Conservation (phyloP, 352 stramenopile species). For the Elongisporangium anandrum region DNA sequence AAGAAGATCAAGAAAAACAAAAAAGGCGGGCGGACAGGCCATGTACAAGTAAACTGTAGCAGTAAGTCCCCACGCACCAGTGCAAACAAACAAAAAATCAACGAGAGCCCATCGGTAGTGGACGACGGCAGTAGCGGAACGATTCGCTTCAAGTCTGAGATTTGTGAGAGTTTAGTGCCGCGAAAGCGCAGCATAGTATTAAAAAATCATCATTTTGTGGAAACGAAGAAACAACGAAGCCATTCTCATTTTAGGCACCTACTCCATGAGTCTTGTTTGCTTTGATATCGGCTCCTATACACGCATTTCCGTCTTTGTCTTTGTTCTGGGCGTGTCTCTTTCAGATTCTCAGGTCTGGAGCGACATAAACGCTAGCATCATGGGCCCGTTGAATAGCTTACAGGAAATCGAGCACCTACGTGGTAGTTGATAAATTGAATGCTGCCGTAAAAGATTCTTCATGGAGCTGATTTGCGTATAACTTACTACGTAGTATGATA, state of each 20-base stretch:
- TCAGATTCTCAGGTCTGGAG: no score
- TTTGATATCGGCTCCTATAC: no score
- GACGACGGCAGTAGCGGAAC: constrained; percentile 3
- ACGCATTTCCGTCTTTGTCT: no score
- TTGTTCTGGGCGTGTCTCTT: no score
- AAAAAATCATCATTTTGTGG: constrained; percentile 4
- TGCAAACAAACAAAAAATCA: constrained; percentile 10
- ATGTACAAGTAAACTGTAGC: constrained; percentile 65
- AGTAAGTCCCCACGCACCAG: constrained; percentile 44
- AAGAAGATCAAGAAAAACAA: constrained; percentile 33
- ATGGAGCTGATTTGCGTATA: no score
- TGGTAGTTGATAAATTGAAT: no score
- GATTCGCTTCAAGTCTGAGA: constrained; percentile 11
- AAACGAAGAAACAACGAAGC: constrained; percentile 2
- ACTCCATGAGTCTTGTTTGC: no score
- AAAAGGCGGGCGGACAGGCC: constrained; percentile 13
- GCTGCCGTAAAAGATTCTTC: no score
- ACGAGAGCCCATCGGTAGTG: constrained; percentile 6
- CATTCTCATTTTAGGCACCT: neutral
- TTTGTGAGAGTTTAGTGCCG: constrained; percentile 13
- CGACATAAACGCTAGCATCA: no score
- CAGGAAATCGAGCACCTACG: no score
- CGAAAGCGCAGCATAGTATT: constrained; percentile 20
- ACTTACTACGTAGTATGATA: no score
- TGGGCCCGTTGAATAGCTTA: no score